Conservation (phyloP, 495 filamentous ascomycete genomes). For the Cenococcum geophilum region DNA sequence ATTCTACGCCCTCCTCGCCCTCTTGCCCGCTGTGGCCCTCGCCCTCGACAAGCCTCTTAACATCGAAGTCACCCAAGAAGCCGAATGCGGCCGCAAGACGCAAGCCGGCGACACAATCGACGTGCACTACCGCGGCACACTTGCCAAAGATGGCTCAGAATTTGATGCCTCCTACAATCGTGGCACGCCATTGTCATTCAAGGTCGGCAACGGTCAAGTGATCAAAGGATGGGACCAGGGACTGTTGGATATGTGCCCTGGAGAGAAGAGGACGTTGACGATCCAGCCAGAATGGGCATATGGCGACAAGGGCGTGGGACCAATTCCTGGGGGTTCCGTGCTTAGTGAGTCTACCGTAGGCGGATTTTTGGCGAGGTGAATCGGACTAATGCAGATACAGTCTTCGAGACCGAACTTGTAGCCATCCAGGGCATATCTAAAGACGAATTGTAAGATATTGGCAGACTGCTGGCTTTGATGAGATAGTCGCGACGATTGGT, state of each 20-base stretch:
- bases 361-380: conserved; percentile 3
- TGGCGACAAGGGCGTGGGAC: conserved; percentile 37
- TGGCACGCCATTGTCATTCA: conserved; percentile 40
- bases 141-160: conserved; percentile 39
- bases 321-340: conserved; percentile 39
- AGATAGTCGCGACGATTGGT: too few relatives aligned
- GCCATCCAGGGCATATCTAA: conserved; percentile 36
- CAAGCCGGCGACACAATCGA: conserved; percentile 39
- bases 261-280: conserved; percentile 42
- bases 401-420: conserved; percentile 43
- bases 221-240: conserved; percentile 46
- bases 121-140: conserved; percentile 44
- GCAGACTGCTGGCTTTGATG: too few relatives aligned
- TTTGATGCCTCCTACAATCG: conserved; percentile 45
- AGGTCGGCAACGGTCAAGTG: conserved; percentile 42
- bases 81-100: conserved; percentile 41
- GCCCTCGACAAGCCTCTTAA: conserved; percentile 37
- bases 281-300: conserved; percentile 42
- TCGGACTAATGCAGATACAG: conserved; percentile 10
- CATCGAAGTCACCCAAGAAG: conserved; percentile 35
- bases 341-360: conserved; percentile 23
- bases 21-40: conserved; percentile 26
- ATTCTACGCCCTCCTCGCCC: conserved; percentile 21
- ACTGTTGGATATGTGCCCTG: conserved; percentile 42
- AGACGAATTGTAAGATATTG: conserved; percentile 29